Conservation (phyloP, 1,139 yeast genomes). For the Blastobotrys arbuscula region DNA sequence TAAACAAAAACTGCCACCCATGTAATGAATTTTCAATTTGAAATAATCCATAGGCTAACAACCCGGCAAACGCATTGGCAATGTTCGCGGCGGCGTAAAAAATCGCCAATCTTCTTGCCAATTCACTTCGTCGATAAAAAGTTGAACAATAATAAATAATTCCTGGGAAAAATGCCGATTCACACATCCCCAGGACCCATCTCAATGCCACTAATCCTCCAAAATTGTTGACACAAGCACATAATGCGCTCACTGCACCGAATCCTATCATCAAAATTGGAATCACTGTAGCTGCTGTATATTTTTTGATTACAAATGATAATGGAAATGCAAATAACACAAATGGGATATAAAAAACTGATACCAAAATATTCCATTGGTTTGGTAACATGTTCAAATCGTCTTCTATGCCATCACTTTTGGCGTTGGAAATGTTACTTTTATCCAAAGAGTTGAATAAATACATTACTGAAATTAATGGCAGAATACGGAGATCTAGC, state of each 20-base stretch:
- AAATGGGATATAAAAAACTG: constrained; percentile 57
- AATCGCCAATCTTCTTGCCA: constrained; percentile 50
- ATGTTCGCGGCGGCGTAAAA: constrained; percentile 43
- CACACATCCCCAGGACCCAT: constrained; percentile 32
- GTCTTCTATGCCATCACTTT: constrained; percentile 51
- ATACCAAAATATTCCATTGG: constrained; percentile 52
- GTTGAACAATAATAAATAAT: constrained; percentile 32
- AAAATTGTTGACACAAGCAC: constrained; percentile 44
- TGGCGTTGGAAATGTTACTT: constrained; percentile 56
- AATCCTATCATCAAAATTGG: constrained; percentile 44
- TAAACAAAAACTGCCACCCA: constrained; percentile 37
- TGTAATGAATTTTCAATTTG: constrained; percentile 33
- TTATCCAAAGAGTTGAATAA: constrained; percentile 57
- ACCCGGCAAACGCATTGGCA: constrained; percentile 35
- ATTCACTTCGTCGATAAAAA: constrained; percentile 32
- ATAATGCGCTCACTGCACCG: constrained; percentile 54
- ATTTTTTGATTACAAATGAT: constrained; percentile 43
- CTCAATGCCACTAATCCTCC: constrained; percentile 26
- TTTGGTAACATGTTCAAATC: constrained; percentile 46
- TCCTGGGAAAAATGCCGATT: constrained; percentile 29
- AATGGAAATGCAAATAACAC: constrained; percentile 57
- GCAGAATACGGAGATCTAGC: constrained; percentile 50
- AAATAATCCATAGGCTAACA: constrained; percentile 25
- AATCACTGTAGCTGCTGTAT: constrained; percentile 50
- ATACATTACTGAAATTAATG: constrained; percentile 51